A percentile compares a stretch with the other conserved stretches of the same genome.
Conservation (phyloP, 2,329 filamentous ascomycete genomes). For the Westerdykella aurantiaca region DNA sequence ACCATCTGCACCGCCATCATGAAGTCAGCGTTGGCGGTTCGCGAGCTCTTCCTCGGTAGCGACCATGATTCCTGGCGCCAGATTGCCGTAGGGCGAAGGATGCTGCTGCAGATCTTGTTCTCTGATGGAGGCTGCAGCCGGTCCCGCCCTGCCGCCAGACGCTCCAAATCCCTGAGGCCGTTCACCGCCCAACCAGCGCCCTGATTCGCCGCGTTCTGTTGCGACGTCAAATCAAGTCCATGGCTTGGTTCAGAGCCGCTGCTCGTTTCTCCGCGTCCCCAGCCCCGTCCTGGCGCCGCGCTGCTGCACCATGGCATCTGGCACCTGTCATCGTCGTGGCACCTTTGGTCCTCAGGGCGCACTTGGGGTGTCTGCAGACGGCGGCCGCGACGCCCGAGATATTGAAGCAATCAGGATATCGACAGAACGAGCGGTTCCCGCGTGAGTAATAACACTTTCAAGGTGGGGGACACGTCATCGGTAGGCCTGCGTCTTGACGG, state of each 20-base stretch:
- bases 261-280: slow-evolving; percentile 12
- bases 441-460: slow-evolving; percentile 18
- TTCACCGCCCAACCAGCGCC: slow-evolving; percentile 29
- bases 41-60: slow-evolving; percentile 32
- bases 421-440: slow-evolving; percentile 11
- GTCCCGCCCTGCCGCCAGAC: slow-evolving; percentile 20
- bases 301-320: slow-evolving; percentile 23
- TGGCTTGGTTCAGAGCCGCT: slow-evolving; percentile 14
- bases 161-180: slow-evolving; percentile 33
- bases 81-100: slow-evolving; percentile 32
- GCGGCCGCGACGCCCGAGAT: slow-evolving; percentile 18
- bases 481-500: slow-evolving; percentile 11
- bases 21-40: slow-evolving; percentile 30
- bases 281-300: slow-evolving; percentile 24
- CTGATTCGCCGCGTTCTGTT: slow-evolving; percentile 33
- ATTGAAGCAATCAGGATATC: slow-evolving; percentile 19
- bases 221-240: background rate
- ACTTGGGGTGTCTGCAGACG: background rate
- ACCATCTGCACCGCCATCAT: slow-evolving; percentile 31
- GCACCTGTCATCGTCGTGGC: background rate
- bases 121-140: slow-evolving; percentile 8
- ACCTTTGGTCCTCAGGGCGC: background rate
- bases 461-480: slow-evolving; percentile 32
- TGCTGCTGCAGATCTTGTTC: slow-evolving; percentile 37
- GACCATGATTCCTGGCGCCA: slow-evolving; percentile 25